Evolutionary conservation across 2,329 filamentous ascomycete genomes (phyloP), one percentile per base, ranked within the genome.

Genomic region (Neonectria faginata): DNA sequence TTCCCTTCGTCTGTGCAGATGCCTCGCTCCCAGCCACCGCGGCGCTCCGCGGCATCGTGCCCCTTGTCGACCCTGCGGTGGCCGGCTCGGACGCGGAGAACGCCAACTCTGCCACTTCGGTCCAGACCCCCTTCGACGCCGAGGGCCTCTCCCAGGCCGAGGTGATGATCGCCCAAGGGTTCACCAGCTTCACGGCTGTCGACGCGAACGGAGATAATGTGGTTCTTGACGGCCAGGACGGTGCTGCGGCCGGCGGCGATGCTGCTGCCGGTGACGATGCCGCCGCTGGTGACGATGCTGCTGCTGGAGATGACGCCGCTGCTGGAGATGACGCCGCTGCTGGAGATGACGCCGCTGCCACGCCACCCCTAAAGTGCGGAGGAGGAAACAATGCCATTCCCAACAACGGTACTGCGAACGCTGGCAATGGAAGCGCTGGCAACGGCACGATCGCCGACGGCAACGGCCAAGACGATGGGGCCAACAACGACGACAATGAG

Each of bases 31-130:
- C 90, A 11, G 85, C 82, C 33, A 91, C 87, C 8, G 78, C 79
- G 25, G 83, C 83, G 60, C 86, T 92, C 33, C 84, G 90, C 47
- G 90, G 90, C 66, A 88, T 92, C 61, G 82, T 91, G 4, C 89
- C 90, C 27, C 82, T 90, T 16, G 85, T 92, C 66, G 90, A 92
- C 75, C 89, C 90, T 2, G 86, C 79, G 65, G 88, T 91, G 42
- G 80, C 72, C 55, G 87, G 85, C 62, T 79, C 86, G 22, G 88
- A 84, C 59, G 71, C 80, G 11, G 86, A 88, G 75, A 91, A 91
- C 66, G 84, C 86, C 65, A 86, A 89, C 75, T 88, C 88, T 16
- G 79, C 78, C 2, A 77, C 77, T 25, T 89, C 86, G 4, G 75
- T 85, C 50, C 75, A 74, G 18, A 82, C 77, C 3, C 88, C 90